phyloP scores from a whole-genome alignment of 2,329 filamentous ascomycete genomes.

The Trichoderma harzianum region DNA sequence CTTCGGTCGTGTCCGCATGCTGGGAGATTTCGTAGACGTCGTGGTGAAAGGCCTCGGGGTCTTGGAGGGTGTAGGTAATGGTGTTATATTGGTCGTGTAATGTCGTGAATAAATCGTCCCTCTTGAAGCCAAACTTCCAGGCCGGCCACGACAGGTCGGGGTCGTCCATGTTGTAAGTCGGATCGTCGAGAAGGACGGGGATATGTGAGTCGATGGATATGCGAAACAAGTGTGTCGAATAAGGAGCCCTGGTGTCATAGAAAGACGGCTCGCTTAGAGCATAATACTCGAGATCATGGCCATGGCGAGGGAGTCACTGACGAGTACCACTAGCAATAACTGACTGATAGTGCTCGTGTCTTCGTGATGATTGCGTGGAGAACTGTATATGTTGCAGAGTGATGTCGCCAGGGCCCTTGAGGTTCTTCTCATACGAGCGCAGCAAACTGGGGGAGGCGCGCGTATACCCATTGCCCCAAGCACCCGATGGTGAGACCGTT shows the following conservation, averaged over 20 bases:
- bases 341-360: slow-evolving; percentile 20
- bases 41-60: slow-evolving; percentile 59
- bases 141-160: slow-evolving; percentile 52
- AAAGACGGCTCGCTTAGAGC: slow-evolving; percentile 22
- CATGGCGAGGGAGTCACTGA: slow-evolving; percentile 22
- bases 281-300: slow-evolving; percentile 12
- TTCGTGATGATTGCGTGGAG: slow-evolving; percentile 19
- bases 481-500: neutral
- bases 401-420: slow-evolving; percentile 9
- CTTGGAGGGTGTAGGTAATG: slow-evolving; percentile 52
- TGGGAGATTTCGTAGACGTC: slow-evolving; percentile 58
- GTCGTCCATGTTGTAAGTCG: slow-evolving; percentile 51
- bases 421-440: neutral
- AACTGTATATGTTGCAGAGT: neutral
- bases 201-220: neutral
- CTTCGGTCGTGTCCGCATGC: slow-evolving; percentile 46
- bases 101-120: slow-evolving; percentile 54
- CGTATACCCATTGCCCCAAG: slow-evolving; percentile 17
- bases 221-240: neutral
- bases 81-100: slow-evolving; percentile 61
- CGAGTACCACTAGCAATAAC: slow-evolving; percentile 12
- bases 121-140: slow-evolving; percentile 63
- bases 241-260: slow-evolving; percentile 11
- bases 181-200: neutral
- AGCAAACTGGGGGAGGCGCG: slow-evolving; percentile 10